Base-by-base conservation (phyloP, 176 grass and related monocot species). In the Aegilops umbellulata region DNA sequence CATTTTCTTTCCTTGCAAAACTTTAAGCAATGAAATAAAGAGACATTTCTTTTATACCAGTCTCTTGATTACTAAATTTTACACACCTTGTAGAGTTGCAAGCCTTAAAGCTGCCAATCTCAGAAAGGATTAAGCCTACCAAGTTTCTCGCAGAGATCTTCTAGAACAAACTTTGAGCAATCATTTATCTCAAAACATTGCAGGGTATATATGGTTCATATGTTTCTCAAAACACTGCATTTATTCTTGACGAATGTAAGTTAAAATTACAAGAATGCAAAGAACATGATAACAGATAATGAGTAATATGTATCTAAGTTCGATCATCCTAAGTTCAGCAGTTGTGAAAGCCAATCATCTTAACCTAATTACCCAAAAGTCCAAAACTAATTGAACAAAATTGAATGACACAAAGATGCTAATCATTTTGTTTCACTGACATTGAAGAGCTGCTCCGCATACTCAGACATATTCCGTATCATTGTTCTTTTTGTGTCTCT, bases 381-480 rank as follows among this genome's bases (percentile, higher is more conserved):
- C 20, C 38, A 70, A 6, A 31, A 62, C 20, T 58, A 75, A 69
- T 79, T 38, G 26, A 64, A 67, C 3, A 66, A 58, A 58, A 73
- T 3, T 46, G 20, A 57, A 68, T 26, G 38, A 25, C 20, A 38
- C 22, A 67, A 83, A 80, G 8, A 81, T 72, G 66, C 26, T 12
- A 66, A 68, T 65, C 57, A 87, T 15, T 15, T 76, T 72, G 26
- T 36, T 19, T 80, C 25, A 79, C 87, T 79, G 27, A 98, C 96
- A 94, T 95, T 86, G 77, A 95, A 92, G 80, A 98, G 90, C 47
- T 86, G 80, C 57, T 95, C 86, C 0, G 91, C 96, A 83, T 98
- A 98, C 13, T 95, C 88, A 4, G 90, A 89, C 53, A 95, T 83
- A 84, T 94, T 92, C 63, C 57, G 62, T 65, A 98, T 55, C 80